A percentile compares a stretch with the other conserved stretches of the same genome.
These are phyloP conservation scores for Irpex lacteus DNA, from an alignment of 1,284 basidiomycete genomes.

Conservation along the genomic window DNA sequence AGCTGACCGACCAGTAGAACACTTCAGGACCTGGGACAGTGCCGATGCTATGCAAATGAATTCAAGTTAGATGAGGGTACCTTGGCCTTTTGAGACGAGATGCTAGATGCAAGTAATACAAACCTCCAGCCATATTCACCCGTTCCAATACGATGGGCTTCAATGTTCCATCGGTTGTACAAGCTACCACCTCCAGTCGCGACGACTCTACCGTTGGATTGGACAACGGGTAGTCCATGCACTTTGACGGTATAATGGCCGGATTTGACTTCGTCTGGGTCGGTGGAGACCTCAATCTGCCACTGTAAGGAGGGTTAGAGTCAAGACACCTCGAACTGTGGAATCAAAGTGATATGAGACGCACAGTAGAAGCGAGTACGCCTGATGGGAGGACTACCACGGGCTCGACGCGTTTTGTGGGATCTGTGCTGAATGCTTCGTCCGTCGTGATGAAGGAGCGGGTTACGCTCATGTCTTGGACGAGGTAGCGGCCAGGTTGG, in stretches of 20 bases:
- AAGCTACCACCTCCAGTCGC: neutral
- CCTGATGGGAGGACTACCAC: neutral
- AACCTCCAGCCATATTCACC: neutral
- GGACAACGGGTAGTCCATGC: neutral
- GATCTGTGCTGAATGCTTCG: neutral
- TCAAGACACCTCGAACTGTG: neutral
- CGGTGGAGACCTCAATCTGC: neutral
- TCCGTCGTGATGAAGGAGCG: constrained; percentile 1
- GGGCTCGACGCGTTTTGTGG: neutral
- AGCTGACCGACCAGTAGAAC: constrained; percentile 1
- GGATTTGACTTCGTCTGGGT: neutral
- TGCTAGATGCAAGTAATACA: neutral
- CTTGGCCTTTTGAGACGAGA: neutral
- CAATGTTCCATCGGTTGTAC: neutral
- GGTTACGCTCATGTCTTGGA: constrained; percentile 1
- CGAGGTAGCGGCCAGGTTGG: neutral
- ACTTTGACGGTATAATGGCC: neutral
- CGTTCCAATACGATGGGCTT: constrained; percentile 1
- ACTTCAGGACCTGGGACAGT: neutral
- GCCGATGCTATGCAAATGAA: neutral
- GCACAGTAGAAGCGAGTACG: neutral
- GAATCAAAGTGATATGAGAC: neutral
- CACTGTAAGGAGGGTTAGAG: neutral
- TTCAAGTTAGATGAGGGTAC: no score
- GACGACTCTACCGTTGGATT: neutral